Conservation (phyloP, 441 rosid species). For the Pelargonium cotyledonis region DNA sequence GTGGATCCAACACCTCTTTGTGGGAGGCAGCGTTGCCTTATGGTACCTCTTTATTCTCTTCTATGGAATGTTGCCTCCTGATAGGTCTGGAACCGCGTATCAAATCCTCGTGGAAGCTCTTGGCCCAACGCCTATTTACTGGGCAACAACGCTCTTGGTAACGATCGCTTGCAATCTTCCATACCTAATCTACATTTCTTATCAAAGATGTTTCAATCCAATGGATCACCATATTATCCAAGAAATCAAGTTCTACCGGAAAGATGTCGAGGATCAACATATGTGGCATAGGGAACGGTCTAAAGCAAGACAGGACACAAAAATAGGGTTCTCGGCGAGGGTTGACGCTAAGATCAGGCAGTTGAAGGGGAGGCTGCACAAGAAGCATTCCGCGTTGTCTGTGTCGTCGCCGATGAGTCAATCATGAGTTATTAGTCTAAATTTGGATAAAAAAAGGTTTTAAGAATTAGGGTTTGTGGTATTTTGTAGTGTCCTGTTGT, state of each 20-base stretch:
- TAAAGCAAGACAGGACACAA: constrained; percentile 37
- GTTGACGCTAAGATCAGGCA: constrained; percentile 63
- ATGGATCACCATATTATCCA: constrained; percentile 66
- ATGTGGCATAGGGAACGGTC: constrained; percentile 51
- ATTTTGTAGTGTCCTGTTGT: constrained; percentile 4
- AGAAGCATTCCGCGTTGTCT: constrained; percentile 46
- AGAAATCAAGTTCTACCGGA: constrained; percentile 50
- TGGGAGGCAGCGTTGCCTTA: constrained; percentile 57
- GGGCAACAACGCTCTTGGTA: constrained; percentile 38
- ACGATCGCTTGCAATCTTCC: constrained; percentile 39
- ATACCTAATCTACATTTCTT: constrained; percentile 37
- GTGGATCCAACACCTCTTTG: constrained; percentile 63
- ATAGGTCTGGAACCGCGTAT: constrained; percentile 28
- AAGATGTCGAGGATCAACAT: constrained; percentile 37
- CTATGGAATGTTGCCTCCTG: constrained; percentile 44
- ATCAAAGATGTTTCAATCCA: constrained; percentile 42
- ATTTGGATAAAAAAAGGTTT: not conserved
- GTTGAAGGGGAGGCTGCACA: constrained; percentile 60
- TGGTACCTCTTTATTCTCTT: constrained; percentile 56
- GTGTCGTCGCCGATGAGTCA: constrained; percentile 21
- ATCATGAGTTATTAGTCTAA: constrained; percentile 10
- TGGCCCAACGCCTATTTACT: constrained; percentile 42
- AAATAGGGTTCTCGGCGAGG: constrained; percentile 54
- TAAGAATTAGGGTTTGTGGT: constrained; percentile 4
- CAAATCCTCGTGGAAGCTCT: constrained; percentile 38